Base-by-base conservation (phyloP, 306 rosid genomes). In the Prunus mira region DNA sequence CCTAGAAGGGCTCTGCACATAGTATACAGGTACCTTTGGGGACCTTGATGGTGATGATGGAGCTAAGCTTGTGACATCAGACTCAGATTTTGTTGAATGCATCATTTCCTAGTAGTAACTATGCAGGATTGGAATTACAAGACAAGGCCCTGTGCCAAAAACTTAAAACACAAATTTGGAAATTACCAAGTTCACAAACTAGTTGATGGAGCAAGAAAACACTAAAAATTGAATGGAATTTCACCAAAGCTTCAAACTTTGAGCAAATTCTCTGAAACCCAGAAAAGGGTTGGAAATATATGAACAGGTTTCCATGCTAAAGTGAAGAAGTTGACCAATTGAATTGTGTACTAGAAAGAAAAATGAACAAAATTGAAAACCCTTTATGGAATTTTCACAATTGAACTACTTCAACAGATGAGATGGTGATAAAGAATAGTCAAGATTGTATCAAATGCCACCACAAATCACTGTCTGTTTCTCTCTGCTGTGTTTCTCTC, bases 31-130 rank as follows among this genome's bases (percentile, higher is more conserved):
- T 0, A 88, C 71, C 87, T 95, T 92, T 15, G 97, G 97, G 3
- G 97, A 95, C 86, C 99, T 89, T 54, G 97, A 88, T 19, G 99
- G 99, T 30, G 99, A 92, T 7, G 99, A 95, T 32, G 91, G 87
- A 1, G 97, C 99, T 74, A 92, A 85, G 87, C 98, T 95, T 0
- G 99, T 89, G 3, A 92, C 71, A 79, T 95, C 99, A 0, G 99
- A 95, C 76, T 95, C 96, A 2, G 98, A 96, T 80, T 96, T 96
- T 15, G 96, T 52, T 0, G 97, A 89, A 12, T 58, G 65, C 96
- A 96, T 87, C 65, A 20, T 81, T 71, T 18, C 76, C 27, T n/a
- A 46, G 11, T n/a, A 24, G 43, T 9, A 22, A 27, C 27, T 18
- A 52, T 20, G 43, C 9, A 17, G 24, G 32, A 49, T 17, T 34